These are phyloP conservation scores for Breviolum minutum DNA, from an alignment of 73 alveolate genomes.

Conservation along the genomic window DNA sequence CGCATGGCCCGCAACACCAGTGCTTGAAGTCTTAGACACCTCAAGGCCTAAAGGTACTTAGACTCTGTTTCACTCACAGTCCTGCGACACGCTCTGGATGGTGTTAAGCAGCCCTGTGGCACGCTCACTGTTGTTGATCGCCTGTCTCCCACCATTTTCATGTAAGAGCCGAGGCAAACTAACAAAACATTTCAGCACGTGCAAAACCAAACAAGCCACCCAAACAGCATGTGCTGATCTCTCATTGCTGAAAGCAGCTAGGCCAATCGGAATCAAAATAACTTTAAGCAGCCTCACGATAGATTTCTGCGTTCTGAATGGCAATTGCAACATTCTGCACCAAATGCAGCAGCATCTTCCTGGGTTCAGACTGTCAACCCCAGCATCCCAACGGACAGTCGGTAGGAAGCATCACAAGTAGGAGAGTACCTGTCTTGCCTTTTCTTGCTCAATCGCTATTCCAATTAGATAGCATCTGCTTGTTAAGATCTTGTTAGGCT, in stretches of 20 bases:
- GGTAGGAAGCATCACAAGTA: background rate
- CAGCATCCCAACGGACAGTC: background rate
- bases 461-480: too few species aligned
- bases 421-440: background rate
- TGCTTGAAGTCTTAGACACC: background rate
- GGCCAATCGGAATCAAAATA: background rate
- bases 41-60: background rate
- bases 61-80: background rate
- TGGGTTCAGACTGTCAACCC: background rate
- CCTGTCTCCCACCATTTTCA: background rate
- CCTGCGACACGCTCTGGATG: conserved; percentile 95
- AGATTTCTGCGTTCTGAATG: conserved; percentile 76
- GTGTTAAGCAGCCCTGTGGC: conserved; percentile 91
- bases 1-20: background rate
- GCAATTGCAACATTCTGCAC: conserved; percentile 73
- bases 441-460: too few species aligned
- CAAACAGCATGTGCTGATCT: background rate
- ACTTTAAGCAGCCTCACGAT: conserved; percentile 60
- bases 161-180: background rate
- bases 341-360: conserved; percentile 55
- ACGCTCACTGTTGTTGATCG: conserved; percentile 80
- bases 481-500: background rate
- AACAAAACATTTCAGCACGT: background rate
- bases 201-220: background rate
- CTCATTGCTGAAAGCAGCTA: too few species aligned